A percentile compares a stretch with the other conserved stretches of the same genome.
Conservation (phyloP, 768 basidiomycete genomes). For the Trametes villosa region DNA sequence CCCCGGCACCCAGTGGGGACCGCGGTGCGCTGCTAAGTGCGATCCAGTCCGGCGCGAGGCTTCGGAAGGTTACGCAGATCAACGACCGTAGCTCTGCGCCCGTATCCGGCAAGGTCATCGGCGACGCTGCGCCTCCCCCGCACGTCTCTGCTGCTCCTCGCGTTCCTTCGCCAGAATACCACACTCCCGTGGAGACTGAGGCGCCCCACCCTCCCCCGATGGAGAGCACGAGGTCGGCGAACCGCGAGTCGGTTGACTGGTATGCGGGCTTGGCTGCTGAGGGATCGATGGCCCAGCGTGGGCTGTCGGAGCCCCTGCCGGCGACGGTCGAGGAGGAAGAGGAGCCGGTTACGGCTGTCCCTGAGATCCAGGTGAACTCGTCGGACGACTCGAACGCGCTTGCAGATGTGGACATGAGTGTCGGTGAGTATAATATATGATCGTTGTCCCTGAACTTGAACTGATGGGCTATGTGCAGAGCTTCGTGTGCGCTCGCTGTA, state of each 20-base stretch:
- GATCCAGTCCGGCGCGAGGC: slow-evolving; percentile 75
- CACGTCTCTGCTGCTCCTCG: slow-evolving; percentile 63
- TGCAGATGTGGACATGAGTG: slow-evolving; percentile 72
- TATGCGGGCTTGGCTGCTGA: slow-evolving; percentile 86
- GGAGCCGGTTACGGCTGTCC: slow-evolving; percentile 48
- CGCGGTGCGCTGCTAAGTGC: slow-evolving; percentile 71
- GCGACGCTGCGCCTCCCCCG: slow-evolving; percentile 67
- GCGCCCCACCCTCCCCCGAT: slow-evolving; percentile 6
- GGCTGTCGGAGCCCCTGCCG: slow-evolving; percentile 46
- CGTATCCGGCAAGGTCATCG: slow-evolving; percentile 78
- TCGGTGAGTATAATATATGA: slow-evolving; percentile 46
- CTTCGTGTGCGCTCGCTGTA: slow-evolving; percentile 81
- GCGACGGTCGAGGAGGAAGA: slow-evolving; percentile 67
- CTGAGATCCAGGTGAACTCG: slow-evolving; percentile 59
- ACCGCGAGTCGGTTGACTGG: slow-evolving; percentile 90
- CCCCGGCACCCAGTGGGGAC: slow-evolving; percentile 49
- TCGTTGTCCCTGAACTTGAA: slow-evolving; percentile 7
- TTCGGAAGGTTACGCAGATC: slow-evolving; percentile 80
- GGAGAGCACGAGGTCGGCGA: slow-evolving; percentile 41
- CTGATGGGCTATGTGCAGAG: slow-evolving; percentile 47
- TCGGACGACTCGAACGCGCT: slow-evolving; percentile 50
- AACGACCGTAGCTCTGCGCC: slow-evolving; percentile 78
- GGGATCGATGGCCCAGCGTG: slow-evolving; percentile 42
- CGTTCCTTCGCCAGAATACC: slow-evolving; percentile 44
- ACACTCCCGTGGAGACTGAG: slow-evolving; percentile 26